phyloP scores from a whole-genome alignment of 1,139 yeast species.

The Yamadazyma sp. region DNA sequence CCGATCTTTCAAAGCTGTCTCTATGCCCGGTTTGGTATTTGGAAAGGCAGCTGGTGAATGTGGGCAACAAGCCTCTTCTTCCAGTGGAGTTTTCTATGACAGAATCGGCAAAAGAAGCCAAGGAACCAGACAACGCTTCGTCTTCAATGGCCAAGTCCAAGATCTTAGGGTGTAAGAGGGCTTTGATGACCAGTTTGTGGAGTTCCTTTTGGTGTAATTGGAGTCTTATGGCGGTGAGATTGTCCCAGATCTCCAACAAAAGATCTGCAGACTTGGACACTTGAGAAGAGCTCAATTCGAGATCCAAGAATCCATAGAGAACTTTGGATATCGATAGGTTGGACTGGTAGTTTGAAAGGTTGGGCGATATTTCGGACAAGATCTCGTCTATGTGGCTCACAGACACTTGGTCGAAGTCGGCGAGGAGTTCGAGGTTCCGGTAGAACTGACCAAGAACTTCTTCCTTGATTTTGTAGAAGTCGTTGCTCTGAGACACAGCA shows the following conservation, averaged over 20 bases:
- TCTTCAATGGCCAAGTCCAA: conserved; percentile 16
- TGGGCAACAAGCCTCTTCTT: conserved; percentile 70
- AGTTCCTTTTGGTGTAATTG: conserved; percentile 64
- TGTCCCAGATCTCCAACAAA: conserved; percentile 54
- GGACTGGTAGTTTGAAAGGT: conserved; percentile 25
- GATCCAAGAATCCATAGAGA: conserved; percentile 12
- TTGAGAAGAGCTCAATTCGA: conserved; percentile 2
- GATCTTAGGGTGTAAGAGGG: conserved; percentile 20
- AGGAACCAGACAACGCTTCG: conserved; percentile 16
- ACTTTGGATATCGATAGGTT: conserved; percentile 26
- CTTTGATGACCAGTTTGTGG: conserved; percentile 52
- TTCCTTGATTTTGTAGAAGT: conserved; percentile 48
- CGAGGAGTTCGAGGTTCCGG: conserved; percentile 17
- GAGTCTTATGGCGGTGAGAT: conserved; percentile 59
- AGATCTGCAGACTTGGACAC: conserved; percentile 26
- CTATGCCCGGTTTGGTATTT: conserved; percentile 35
- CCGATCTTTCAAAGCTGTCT: conserved; percentile 34
- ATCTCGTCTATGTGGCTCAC: conserved; percentile 5
- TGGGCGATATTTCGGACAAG: conserved; percentile 18
- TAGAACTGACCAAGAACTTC: conserved; percentile 36
- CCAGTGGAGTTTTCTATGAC: conserved; percentile 55
- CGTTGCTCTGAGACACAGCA: conserved; percentile 17
- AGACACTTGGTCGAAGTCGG: conserved; percentile 2
- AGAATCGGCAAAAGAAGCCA: conserved; percentile 41
- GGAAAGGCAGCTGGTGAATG: conserved; percentile 46